Evolutionary conservation across 257 asterid species (phyloP).

Genomic region (Cordia subcordata): DNA sequence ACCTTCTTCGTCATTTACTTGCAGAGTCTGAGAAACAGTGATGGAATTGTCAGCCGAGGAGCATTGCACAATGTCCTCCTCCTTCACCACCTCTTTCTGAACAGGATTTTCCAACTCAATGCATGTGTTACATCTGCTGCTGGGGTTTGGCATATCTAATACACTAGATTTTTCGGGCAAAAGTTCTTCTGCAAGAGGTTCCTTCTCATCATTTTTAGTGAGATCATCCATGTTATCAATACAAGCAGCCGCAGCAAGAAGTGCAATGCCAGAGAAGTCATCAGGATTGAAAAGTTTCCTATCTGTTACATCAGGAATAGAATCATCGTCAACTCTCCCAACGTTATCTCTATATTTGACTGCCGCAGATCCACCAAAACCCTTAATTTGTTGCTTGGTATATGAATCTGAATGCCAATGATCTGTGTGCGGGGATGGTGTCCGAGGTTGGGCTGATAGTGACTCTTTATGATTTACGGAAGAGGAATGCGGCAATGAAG

Average conservation of each 20-base stretch:
- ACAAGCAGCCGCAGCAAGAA: constrained; percentile 83
- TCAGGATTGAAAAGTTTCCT: constrained; percentile 26
- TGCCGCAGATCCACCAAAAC: constrained; percentile 21
- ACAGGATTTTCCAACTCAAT: constrained; percentile 22
- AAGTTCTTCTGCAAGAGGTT: constrained; percentile 16
- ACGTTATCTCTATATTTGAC: constrained; percentile 16
- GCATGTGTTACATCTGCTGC: constrained; percentile 14
- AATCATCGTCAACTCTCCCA: constrained; percentile 17
- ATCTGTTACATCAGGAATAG: constrained; percentile 19
- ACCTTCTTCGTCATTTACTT: constrained; percentile 26
- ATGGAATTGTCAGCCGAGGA: constrained; percentile 15
- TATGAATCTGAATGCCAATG: constrained; percentile 22
- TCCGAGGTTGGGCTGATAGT: constrained; percentile 24
- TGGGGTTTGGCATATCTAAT: constrained; percentile 18
- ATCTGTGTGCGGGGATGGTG: constrained; percentile 43
- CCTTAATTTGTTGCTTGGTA: constrained; percentile 24
- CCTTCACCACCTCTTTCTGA: constrained; percentile 16
- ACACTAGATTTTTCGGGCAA: constrained; percentile 25
- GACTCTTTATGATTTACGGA: constrained; percentile 25
- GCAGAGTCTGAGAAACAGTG: constrained; percentile 22
- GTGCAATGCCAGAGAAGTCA: constrained; percentile 79
- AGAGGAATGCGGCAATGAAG: constrained; percentile 30
- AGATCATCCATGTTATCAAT: constrained; percentile 37
- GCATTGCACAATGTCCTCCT: constrained; percentile 20
- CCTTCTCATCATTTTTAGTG: constrained; percentile 29